Base-by-base conservation (phyloP, 495 filamentous ascomycete genomes). In the Talaromyces thailandensis region DNA sequence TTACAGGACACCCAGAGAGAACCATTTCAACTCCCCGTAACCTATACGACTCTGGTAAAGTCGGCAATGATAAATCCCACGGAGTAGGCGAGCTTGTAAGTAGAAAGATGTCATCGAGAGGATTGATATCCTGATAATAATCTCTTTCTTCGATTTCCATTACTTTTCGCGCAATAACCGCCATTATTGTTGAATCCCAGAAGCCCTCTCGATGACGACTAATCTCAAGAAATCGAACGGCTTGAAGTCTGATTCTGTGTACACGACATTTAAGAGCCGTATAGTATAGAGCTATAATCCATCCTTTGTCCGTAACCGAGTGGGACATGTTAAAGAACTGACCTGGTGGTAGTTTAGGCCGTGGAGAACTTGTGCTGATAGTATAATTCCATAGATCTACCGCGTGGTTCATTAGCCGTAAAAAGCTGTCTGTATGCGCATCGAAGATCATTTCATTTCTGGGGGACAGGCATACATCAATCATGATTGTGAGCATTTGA, bases 181-280 rank as follows among this genome's bases (percentile, higher is more conserved):
- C 68, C 50, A 68, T 70, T 26, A 66, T 68, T 1, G 66, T 70
- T 1, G 72, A 73, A 28, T 65, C 66, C 77, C 79, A 84, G 6
- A 78, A 69, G 0, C 77, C 80, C 64, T 83, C 82, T 37, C 74
- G 69, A 64, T 81, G 76, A 1, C 64, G 50, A 1, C 61, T 43
- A 0, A 21, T 31, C 23, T 61, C 51, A 5, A 83, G 66, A 8
- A 79, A 60, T n/a, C 45, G 16, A 2, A 81, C 62, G 0, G 79
- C 79, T 8, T 75, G 66, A 7, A 64, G 62, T 59, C 80, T 65
- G 21, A 81, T 68, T 6, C 62, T 62, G 18, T 60, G 68, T 9
- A 74, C 69, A 16, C 78, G 79, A 61, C 80, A 83, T 61, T 81
- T 79, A 29, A 77, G 53, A 3, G 78, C 77, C 0, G 72, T 69